Conservation (phyloP, 192 early-diverging fungal species). For the Mortierella hygrophila region DNA sequence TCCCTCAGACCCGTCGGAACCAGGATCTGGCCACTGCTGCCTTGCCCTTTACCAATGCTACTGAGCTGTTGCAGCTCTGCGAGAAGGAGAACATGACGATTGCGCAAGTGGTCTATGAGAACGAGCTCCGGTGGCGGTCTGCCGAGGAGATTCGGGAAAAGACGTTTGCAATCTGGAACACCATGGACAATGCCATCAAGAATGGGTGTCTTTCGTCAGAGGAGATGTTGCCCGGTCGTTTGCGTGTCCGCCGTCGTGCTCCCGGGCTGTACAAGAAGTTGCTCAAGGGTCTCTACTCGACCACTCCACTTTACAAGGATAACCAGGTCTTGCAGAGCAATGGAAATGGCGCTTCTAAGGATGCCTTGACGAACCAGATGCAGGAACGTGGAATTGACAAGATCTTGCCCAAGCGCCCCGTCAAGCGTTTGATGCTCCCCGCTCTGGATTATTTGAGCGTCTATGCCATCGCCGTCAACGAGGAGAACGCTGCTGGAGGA, state of each 20-base stretch:
- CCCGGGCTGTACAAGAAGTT: conserved; percentile 90
- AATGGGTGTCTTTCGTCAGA: conserved; percentile 77
- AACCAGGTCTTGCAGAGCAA: conserved; percentile 9
- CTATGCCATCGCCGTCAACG: conserved; percentile 97
- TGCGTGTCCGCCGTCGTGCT: conserved; percentile 87
- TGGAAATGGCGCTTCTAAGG: not conserved
- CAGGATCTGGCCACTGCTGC: conserved; percentile 83
- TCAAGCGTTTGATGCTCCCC: conserved; percentile 75
- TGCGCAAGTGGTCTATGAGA: conserved; percentile 95
- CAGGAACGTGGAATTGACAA: conserved; percentile 48
- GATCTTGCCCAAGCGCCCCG: conserved; percentile 59
- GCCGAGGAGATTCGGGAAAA: conserved; percentile 83
- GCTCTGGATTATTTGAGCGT: conserved; percentile 93
- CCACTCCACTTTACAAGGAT: conserved; percentile 54
- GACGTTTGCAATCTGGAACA: conserved; percentile 87
- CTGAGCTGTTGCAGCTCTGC: conserved; percentile 85
- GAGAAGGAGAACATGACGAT: conserved; percentile 87
- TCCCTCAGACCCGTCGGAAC: conserved; percentile 67
- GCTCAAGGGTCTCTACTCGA: conserved; percentile 78
- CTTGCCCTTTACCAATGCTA: conserved; percentile 86
- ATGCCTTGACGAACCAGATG: conserved; percentile 8
- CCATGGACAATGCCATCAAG: conserved; percentile 91
- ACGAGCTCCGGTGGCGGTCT: conserved; percentile 92
- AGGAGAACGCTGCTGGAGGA: conserved; percentile 88
- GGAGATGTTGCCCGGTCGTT: conserved; percentile 80